Conservation (phyloP, 257 asterid species). For the Solanum arcanum region DNA sequence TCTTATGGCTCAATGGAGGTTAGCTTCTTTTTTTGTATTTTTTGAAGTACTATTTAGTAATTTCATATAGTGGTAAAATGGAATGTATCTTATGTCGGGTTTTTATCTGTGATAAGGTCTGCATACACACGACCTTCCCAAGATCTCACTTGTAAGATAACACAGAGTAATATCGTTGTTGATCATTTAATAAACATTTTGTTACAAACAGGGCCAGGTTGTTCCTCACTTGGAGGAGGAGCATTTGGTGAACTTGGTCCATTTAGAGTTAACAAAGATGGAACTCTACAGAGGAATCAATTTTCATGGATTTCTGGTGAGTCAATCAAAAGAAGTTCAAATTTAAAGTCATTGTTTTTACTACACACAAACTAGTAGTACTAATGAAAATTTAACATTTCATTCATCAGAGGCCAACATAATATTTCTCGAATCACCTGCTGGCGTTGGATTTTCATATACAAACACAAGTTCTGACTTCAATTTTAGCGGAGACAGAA, state of each 20-base stretch:
- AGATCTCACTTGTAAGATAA: not conserved
- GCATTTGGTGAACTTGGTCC: constrained; percentile 12
- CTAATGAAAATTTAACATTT: not conserved
- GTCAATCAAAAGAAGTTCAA: not conserved
- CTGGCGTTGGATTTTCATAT: constrained; percentile 15
- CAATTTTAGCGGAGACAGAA: not conserved
- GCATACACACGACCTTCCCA: not conserved
- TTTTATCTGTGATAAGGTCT: not conserved
- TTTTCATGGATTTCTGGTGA: constrained; percentile 11
- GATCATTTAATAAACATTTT: not conserved
- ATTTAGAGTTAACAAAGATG: constrained; percentile 4
- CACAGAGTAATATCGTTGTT: not conserved
- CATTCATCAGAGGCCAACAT: constrained; percentile 9
- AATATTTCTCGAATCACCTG: constrained; percentile 13
- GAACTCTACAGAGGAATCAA: not conserved
- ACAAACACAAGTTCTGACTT: constrained; percentile 6
- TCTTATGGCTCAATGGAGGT: constrained; percentile 56
- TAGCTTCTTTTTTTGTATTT: not conserved
- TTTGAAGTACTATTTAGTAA: not conserved
- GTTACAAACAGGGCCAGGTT: constrained; percentile 1
- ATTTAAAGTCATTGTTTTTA: not conserved
- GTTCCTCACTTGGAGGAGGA: constrained; percentile 12
- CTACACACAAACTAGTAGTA: not conserved
- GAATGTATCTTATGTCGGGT: too few species aligned
- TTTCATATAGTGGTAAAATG: too few species aligned